Base-by-base conservation (phyloP, 2,329 filamentous ascomycete genomes). In the Dryadomyces sulphureus region DNA sequence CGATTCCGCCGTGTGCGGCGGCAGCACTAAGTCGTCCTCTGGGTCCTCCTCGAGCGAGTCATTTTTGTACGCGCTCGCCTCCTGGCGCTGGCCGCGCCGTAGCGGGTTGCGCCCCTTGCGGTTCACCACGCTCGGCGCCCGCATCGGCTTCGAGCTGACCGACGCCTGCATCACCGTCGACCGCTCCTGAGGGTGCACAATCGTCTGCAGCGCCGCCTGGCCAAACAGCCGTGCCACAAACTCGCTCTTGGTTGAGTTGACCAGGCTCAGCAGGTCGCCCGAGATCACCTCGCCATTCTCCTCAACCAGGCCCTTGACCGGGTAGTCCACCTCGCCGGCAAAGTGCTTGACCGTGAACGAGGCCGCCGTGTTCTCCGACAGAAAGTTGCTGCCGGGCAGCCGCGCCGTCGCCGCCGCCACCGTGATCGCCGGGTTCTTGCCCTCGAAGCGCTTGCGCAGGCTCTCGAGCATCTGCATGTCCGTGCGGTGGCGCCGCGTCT, bases 221-320 rank as follows among this genome's bases (percentile, higher is more conserved):
- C 89, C 90, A 56, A 98, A 96, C 2, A 98, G 76, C 43, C 89
- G 84, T 27, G 81, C 72, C 16, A 98, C 79, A 55, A 98, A 98
- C 36, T 85, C 77, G 60, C 84, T 94, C 64, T 85, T 89, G 48
- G 87, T 90, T 5, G 79, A 79, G 56, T 83, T 85, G 64, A 98
- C 83, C 55, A 98, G 73, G 63, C 94, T 95, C 72, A 98, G 87
- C 55, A 98, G 68, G 62, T 98, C 92, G 22, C 88, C 90, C 4
- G 89, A 94, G 52, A 98, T 92, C 51, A 94, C 79, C 60, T 98
- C 92, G 45, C 89, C 87, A 54, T 98, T 98, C 64, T 94, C 89
- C 62, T 98, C 92, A 3, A 96, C 74, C 20, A 98, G 68, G 5
- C 86, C 86, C 55, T 82, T 81, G 50, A 93, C 75, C 2, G 86